These are phyloP conservation scores for Lichenothelia convexa DNA, from an alignment of 495 filamentous ascomycete genomes.

Conservation along the genomic window DNA sequence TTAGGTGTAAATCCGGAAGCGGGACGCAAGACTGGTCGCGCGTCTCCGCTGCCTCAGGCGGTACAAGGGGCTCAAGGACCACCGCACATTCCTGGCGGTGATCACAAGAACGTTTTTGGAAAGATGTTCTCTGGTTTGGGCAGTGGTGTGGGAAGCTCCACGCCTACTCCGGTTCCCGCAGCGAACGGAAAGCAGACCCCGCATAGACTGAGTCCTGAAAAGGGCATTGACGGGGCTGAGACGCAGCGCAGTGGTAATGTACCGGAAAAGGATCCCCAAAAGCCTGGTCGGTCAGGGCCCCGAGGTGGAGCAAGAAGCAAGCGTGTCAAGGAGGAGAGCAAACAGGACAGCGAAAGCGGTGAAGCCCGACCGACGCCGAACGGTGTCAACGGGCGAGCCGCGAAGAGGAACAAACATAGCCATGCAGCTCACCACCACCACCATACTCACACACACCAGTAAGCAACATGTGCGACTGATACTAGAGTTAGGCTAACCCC, in stretches of 20 bases:
- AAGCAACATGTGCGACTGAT: slow-evolving; percentile 1
- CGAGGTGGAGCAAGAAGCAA: slow-evolving; percentile 37
- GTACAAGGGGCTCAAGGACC: slow-evolving; percentile 81
- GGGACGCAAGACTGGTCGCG: slow-evolving; percentile 39
- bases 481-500: neutral
- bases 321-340: slow-evolving; percentile 34
- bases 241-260: neutral
- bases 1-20: slow-evolving; percentile 40
- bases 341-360: slow-evolving; percentile 31
- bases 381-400: slow-evolving; percentile 29
- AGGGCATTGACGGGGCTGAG: slow-evolving; percentile 6
- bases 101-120: slow-evolving; percentile 80
- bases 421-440: slow-evolving; percentile 28
- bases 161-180: slow-evolving; percentile 27
- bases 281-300: slow-evolving; percentile 23
- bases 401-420: slow-evolving; percentile 25
- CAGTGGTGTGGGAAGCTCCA: slow-evolving; percentile 55
- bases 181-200: slow-evolving; percentile 38
- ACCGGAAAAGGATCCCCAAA: slow-evolving; percentile 1
- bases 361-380: slow-evolving; percentile 38
- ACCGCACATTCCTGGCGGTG: slow-evolving; percentile 50
- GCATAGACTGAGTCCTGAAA: slow-evolving; percentile 31
- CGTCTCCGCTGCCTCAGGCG: slow-evolving; percentile 74
- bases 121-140: slow-evolving; percentile 84
- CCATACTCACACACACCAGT: slow-evolving; percentile 25